Evolutionary conservation across 805 yeast genomes (phyloP).

Genomic region (Alloascoidea hylecoeti): DNA sequence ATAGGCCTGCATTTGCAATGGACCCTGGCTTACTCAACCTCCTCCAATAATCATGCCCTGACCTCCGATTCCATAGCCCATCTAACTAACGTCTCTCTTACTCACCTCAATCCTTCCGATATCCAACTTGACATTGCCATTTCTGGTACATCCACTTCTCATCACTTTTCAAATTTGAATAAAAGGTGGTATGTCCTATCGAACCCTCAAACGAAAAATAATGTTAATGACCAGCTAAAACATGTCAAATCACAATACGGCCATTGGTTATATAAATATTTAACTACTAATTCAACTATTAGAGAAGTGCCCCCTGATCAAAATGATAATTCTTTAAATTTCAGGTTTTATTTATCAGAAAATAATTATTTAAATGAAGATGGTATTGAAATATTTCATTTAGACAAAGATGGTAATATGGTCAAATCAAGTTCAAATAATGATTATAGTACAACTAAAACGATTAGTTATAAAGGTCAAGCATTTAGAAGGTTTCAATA

Average conservation of each 20-base stretch:
- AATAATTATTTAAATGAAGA: slow-evolving; percentile 5
- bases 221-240: not conserved
- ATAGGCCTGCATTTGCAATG: too few species aligned
- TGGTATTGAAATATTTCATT: slow-evolving; percentile 5
- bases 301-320: slow-evolving; percentile 11
- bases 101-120: not conserved
- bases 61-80: not conserved
- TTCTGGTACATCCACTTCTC: too few species aligned
- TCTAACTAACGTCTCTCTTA: not conserved
- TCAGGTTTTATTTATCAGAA: slow-evolving; percentile 11
- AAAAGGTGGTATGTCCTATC: not conserved
- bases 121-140: not conserved
- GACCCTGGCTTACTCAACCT: slow-evolving; percentile 1
- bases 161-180: not conserved
- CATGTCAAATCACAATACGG: not conserved
- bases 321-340: slow-evolving; percentile 8
- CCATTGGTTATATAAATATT: slow-evolving; percentile 9
- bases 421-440: slow-evolving; percentile 8
- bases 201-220: not conserved
- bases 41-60: not conserved
- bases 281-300: slow-evolving; percentile 10
- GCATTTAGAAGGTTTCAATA: slow-evolving; percentile 13
- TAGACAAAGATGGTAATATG: slow-evolving; percentile 7
- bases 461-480: slow-evolving; percentile 10
- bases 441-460: slow-evolving; percentile 1